These are phyloP conservation scores for Parsonsia alboflavescens DNA, from an alignment of 257 asterid genomes.

Conservation along the genomic window DNA sequence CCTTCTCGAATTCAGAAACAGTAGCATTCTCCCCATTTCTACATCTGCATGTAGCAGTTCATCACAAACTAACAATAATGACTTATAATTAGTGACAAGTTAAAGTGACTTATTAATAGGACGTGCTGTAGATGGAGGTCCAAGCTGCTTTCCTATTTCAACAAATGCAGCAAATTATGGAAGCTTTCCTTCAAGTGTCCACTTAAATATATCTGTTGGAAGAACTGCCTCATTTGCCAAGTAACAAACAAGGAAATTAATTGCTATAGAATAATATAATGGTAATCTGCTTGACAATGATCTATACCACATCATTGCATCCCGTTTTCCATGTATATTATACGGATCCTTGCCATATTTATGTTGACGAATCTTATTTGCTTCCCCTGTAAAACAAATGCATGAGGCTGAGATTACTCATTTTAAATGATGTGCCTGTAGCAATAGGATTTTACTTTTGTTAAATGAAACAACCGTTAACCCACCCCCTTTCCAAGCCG, in stretches of 20 bases:
- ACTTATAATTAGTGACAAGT: no score
- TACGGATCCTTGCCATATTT: conserved; percentile 43
- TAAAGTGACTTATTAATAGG: no score
- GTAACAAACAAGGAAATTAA: conserved; percentile 71
- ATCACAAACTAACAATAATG: no score
- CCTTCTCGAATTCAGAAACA: conserved; percentile 61
- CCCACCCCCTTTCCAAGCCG: neutral
- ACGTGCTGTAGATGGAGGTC: conserved; percentile 47
- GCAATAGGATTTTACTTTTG: neutral
- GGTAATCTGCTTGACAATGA: conserved; percentile 50
- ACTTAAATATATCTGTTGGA: conserved; percentile 66
- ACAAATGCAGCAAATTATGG: conserved; percentile 68
- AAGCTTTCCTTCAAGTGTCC: conserved; percentile 76
- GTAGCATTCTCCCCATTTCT: conserved; percentile 64
- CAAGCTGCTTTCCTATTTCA: conserved; percentile 58
- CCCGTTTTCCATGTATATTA: conserved; percentile 53
- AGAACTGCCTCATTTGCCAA: conserved; percentile 64
- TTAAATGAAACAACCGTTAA: neutral
- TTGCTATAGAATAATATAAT: conserved; percentile 48
- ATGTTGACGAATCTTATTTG: conserved; percentile 25
- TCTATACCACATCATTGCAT: conserved; percentile 55
- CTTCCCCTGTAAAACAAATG: conserved; percentile 40
- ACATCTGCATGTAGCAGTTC: no score
- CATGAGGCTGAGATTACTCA: neutral
- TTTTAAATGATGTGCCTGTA: neutral